These are phyloP conservation scores for Zygoascus biomembranicola DNA, from an alignment of 805 yeast species.

Conservation along the genomic window DNA sequence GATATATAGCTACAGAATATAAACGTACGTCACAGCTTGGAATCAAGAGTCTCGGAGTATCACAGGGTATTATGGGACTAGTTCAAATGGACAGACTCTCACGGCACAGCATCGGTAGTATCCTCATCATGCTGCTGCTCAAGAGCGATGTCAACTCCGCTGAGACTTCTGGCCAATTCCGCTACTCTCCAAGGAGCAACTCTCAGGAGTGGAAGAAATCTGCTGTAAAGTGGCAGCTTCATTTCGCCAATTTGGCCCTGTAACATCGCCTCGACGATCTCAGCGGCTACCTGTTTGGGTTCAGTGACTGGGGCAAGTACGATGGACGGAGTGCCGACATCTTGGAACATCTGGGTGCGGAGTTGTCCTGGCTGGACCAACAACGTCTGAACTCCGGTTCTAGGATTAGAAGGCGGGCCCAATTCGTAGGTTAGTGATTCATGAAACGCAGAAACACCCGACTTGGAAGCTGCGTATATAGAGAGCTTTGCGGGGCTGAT, in stretches of 20 bases:
- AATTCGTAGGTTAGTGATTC: conserved; percentile 69
- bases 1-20: no score
- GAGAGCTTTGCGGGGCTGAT: conserved; percentile 71
- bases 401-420: conserved; percentile 38
- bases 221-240: conserved; percentile 68
- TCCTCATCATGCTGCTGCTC: background rate
- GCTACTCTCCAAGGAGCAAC: conserved; percentile 65
- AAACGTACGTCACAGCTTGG: no score
- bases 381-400: conserved; percentile 43
- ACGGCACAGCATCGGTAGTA: background rate
- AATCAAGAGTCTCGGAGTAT: no score
- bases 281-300: conserved; percentile 54
- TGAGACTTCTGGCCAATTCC: conserved; percentile 42
- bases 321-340: conserved; percentile 64
- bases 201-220: conserved; percentile 62
- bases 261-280: conserved; percentile 47
- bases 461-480: conserved; percentile 85
- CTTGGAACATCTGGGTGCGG: conserved; percentile 63
- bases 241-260: conserved; percentile 62
- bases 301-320: conserved; percentile 77
- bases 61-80: no score
- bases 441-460: conserved; percentile 78
- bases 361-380: conserved; percentile 85
- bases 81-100: no score
- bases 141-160: conserved; percentile 54